Evolutionary conservation across 1,139 yeast genomes (phyloP), one percentile per base, ranked within the genome.

Genomic region (Candida neerlandica): DNA sequence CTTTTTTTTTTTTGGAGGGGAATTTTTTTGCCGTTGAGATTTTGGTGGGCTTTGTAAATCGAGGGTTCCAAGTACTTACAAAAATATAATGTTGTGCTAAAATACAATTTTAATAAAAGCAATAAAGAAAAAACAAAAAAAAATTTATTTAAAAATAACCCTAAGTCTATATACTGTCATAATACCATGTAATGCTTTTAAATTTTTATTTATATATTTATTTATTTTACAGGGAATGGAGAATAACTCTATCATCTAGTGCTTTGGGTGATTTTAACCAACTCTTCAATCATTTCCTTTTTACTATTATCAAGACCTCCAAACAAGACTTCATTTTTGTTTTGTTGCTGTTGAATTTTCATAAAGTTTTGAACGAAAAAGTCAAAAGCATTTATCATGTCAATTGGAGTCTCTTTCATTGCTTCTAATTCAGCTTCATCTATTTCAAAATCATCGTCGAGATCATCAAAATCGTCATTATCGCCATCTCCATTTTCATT

Each of bases 351-450:
- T 53, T 73, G 77, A 50, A 74, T 61, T 2, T 52, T 44, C 11
- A 62, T 52, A 19, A 70, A 54, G 23, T 61, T 62, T 9, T 62
- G 63, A 34, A 73, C 74, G 59, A 79, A 77, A 19, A 71, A 76
- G 43, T 69, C 73, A 58, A 74, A 73, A 4, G 75, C 82, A 56
- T 81, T 79, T 37, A 79, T 57, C 19, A 63, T 57, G 58, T 81
- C 84, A 48, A 81, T 67, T 11, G 83, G 82, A 2, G 84, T 79
- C 51, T 73, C 77, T 55, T 75, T 80, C 65, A 77, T 66, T 29
- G 84, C 78, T 55, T 80, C 85, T 53, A 78, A 73, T 51, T 79
- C 80, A 11, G 83, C 85, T 48, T 77, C 81, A 46, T 78, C 82
- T 16, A 71, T 75, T 52, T 73, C 81, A 35, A 68, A 70, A 30